Conservation (phyloP, 768 basidiomycete species). For the Austroboletus eburneus region DNA sequence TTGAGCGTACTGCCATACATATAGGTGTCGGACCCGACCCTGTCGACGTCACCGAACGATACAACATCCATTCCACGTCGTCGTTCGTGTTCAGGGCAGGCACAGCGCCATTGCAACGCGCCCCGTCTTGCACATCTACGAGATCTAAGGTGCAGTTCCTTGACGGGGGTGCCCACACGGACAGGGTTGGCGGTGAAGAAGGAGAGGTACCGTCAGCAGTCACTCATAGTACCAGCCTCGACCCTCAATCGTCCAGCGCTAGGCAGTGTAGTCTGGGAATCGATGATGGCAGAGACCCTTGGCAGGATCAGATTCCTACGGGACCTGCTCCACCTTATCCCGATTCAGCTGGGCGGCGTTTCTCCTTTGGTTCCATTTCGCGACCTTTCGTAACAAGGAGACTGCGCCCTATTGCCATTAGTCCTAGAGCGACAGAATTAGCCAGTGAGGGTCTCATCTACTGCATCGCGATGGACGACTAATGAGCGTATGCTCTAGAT, state of each 20-base stretch:
- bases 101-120: slow-evolving; percentile 17
- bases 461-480: not conserved
- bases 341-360: slow-evolving; percentile 3
- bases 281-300: not conserved
- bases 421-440: slow-evolving; percentile 6
- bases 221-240: slow-evolving; percentile 10
- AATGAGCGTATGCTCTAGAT: slow-evolving; percentile 7
- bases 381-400: not conserved
- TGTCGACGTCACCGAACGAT: slow-evolving; percentile 75
- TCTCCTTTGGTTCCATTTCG: not conserved
- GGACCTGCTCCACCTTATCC: slow-evolving; percentile 34
- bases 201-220: not conserved
- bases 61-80: slow-evolving; percentile 65
- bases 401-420: slow-evolving; percentile 8
- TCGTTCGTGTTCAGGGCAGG: slow-evolving; percentile 71
- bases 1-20: too few species aligned
- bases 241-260: slow-evolving; percentile 5
- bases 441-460: slow-evolving; percentile 6
- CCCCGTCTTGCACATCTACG: slow-evolving; percentile 13
- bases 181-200: not conserved
- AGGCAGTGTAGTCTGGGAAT: slow-evolving; percentile 6
- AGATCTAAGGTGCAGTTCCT: slow-evolving; percentile 14
- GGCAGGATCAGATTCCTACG: not conserved
- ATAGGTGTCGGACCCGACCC: slow-evolving; percentile 65
- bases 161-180: not conserved